Conservation (phyloP, 1,284 basidiomycete species). For the Boletus sp. region DNA sequence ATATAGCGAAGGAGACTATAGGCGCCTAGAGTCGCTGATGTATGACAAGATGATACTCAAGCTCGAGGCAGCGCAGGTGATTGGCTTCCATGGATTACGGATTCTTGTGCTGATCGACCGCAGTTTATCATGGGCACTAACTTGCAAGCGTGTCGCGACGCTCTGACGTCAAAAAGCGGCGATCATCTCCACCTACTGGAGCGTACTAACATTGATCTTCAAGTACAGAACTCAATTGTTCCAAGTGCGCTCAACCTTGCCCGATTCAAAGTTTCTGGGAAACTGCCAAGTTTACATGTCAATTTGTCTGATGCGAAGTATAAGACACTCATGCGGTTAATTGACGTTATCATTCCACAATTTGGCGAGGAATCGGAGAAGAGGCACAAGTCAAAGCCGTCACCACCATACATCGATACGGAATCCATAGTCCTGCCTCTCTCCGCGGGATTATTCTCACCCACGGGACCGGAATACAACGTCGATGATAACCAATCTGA, state of each 20-base stretch:
- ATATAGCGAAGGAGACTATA: conserved; percentile 90
- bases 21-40: conserved; percentile 89
- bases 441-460: conserved; percentile 54
- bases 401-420: conserved; percentile 26
- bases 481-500: conserved; percentile 63
- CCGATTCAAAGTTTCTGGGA: conserved; percentile 90
- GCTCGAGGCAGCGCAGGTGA: conserved; percentile 87
- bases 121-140: conserved; percentile 92
- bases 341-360: conserved; percentile 89
- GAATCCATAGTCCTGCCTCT: conserved; percentile 48
- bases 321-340: conserved; percentile 89
- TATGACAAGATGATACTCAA: conserved; percentile 91
- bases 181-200: conserved; percentile 88
- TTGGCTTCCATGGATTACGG: conserved; percentile 4
- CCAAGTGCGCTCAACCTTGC: conserved; percentile 84
- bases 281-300: conserved; percentile 84
- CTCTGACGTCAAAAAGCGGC: conserved; percentile 58
- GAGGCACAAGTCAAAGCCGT: conserved; percentile 26
- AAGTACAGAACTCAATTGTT: conserved; percentile 93
- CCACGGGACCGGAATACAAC: conserved; percentile 60
- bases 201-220: conserved; percentile 88
- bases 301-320: conserved; percentile 98
- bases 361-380: conserved; percentile 58
- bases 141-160: conserved; percentile 78
- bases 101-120: conserved; percentile 7